Evolutionary conservation across 2,329 filamentous ascomycete species (phyloP).

Genomic region (Ascocoryne sarcoides): DNA sequence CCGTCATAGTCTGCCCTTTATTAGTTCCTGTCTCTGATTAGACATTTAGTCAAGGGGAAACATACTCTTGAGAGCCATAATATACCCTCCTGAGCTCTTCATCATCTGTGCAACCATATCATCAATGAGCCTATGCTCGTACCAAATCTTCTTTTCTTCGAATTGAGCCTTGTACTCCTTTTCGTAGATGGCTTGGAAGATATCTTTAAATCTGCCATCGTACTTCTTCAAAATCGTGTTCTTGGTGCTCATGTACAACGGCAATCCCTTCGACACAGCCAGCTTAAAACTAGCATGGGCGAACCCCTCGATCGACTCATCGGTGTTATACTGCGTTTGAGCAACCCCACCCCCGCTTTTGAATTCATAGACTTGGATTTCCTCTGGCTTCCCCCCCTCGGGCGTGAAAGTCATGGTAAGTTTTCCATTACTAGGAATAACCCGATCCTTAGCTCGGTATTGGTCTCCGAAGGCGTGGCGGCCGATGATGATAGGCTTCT

Average conservation of each 20-base stretch:
- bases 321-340: conserved; percentile 97
- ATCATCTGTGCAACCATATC: conserved; percentile 99
- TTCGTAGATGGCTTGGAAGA: conserved; percentile 97
- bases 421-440: conserved; percentile 75
- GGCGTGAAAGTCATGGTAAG: conserved; percentile 94
- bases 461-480: conserved; percentile 98
- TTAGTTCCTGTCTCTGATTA: conserved; percentile 9
- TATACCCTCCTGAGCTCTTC: conserved; percentile 92
- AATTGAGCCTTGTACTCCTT: conserved; percentile 79
- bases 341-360: conserved; percentile 77
- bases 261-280: conserved; percentile 74
- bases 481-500: conserved; percentile 98
- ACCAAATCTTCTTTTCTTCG: conserved; percentile 91
- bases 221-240: conserved; percentile 99
- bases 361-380: conserved; percentile 87
- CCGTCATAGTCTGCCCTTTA: conserved; percentile 78
- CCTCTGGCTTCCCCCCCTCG: conserved; percentile 68
- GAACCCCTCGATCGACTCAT: conserved; percentile 90
- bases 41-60: conserved; percentile 16
- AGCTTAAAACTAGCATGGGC: conserved; percentile 97
- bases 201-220: conserved; percentile 97
- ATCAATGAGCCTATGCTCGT: conserved; percentile 97
- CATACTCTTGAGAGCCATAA: conserved; percentile 97
- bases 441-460: conserved; percentile 90
- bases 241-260: conserved; percentile 99